Evolutionary conservation across 331 rosid species (phyloP).

Genomic region (Pyrus hybrid): DNA sequence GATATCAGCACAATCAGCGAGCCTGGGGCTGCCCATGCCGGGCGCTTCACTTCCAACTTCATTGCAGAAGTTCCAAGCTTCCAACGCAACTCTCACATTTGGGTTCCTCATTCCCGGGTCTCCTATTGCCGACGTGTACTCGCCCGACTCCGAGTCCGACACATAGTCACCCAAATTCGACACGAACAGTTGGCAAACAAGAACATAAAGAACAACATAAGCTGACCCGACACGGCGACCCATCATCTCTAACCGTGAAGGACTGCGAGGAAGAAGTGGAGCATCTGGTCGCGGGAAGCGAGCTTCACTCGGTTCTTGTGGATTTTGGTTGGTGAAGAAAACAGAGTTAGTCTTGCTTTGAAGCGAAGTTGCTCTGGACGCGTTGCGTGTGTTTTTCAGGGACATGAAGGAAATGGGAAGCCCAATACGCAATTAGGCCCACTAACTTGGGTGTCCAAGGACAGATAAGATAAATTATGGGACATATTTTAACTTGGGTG

Average conservation of each 20-base stretch:
- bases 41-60: slow-evolving; percentile 57
- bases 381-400: no score
- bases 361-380: no score
- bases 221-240: not conserved
- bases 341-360: not conserved
- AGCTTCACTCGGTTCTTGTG: not conserved
- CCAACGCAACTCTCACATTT: slow-evolving; percentile 46
- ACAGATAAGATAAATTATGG: no score
- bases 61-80: slow-evolving; percentile 55
- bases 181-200: slow-evolving; percentile 7
- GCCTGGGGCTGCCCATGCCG: slow-evolving; percentile 47
- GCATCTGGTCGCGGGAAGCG: not conserved
- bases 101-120: slow-evolving; percentile 49
- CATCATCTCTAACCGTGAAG: not conserved
- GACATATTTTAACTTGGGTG: no score
- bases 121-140: slow-evolving; percentile 34
- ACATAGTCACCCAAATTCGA: not conserved
- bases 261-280: not conserved
- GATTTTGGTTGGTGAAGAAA: not conserved
- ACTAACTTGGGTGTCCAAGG: no score
- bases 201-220: slow-evolving; percentile 3
- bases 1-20: slow-evolving; percentile 52
- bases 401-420: no score
- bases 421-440: no score
- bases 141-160: not conserved